Base-by-base conservation (phyloP, 306 rosid species). In the Notholithocarpus densiflorus region DNA sequence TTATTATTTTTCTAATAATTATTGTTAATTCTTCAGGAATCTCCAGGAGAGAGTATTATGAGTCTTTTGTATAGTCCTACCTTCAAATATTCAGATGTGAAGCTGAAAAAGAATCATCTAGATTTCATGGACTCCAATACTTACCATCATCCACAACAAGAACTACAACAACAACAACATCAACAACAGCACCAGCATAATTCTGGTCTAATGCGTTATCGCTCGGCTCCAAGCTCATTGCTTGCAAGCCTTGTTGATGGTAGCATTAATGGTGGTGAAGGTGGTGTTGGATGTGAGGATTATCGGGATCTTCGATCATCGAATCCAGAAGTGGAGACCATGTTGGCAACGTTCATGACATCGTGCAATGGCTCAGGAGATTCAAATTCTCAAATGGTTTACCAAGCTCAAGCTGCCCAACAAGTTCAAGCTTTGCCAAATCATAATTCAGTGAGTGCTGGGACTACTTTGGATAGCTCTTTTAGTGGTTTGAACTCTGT, bases 191-290 rank as follows among this genome's bases (percentile, higher is more conserved):
- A 83, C 23, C 88, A 87, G 57, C 82, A 83, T 48, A 82, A 87
- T 79, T 86, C 87, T 75, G 84, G 83, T 10, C 27, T 90, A 34
- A 21, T 66, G 82, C 82, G 91, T 68, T 90, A 90, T 81, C 78
- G 77, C 62, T 91, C 96, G 26, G 88, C 92, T 75, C 93, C 96
- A 23, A 86, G 84, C 71, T 80, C 96, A 59, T 51, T 87, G 19
- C 34, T 89, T 51, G 68, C 79, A 78, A 86, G 56, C 66, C 84
- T 79, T 40, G 23, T 84, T 14, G 86, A 84, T 48, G 80, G 43
- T 56, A 80, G 74, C 45, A 40, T 40, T 71, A 62, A 73, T 40
- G 82, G 75, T 32, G 73, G 45, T 75, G 26, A 64, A 40, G 45
- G 45, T 77, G 77, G 82, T 6, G 75, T 71, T 32, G 85, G 84